These are phyloP conservation scores for Emericellopsis atlantica DNA, from an alignment of 2,329 filamentous ascomycete species.

Conservation along the genomic window DNA sequence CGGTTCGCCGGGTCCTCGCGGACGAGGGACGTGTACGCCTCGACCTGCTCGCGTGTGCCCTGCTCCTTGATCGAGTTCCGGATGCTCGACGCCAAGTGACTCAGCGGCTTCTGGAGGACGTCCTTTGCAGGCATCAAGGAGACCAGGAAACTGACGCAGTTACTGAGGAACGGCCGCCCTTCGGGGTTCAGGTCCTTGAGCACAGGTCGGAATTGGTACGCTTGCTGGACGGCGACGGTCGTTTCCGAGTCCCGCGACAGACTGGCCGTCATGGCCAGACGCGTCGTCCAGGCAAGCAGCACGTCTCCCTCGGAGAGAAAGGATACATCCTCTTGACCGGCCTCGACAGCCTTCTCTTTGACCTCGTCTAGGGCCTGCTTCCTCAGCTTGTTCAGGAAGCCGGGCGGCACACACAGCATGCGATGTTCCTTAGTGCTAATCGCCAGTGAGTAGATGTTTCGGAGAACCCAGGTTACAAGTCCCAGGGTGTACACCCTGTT, in stretches of 20 bases:
- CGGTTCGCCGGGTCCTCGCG: constrained; percentile 5
- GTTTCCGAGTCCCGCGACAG: not conserved
- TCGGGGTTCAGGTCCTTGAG: not conserved
- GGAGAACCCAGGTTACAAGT: constrained; percentile 11
- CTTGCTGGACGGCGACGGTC: not conserved
- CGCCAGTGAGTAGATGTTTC: constrained; percentile 10
- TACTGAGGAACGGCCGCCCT: constrained; percentile 9
- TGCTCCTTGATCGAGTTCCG: constrained; percentile 15
- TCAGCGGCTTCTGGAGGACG: constrained; percentile 15
- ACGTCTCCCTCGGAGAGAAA: constrained; percentile 25
- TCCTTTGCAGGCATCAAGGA: constrained; percentile 9
- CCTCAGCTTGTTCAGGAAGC: constrained; percentile 11
- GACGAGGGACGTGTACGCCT: constrained; percentile 13
- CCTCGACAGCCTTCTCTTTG: not conserved
- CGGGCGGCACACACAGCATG: constrained; percentile 19
- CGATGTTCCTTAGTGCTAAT: constrained; percentile 15
- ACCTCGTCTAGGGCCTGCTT: constrained; percentile 13
- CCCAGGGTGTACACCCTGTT: constrained; percentile 7
- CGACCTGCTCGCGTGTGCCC: constrained; percentile 18
- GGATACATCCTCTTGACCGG: constrained; percentile 4
- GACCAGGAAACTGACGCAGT: constrained; percentile 10
- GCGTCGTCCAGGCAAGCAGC: constrained; percentile 21
- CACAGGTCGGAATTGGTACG: not conserved
- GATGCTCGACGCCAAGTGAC: constrained; percentile 12
- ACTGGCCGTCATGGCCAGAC: constrained; percentile 9